Base-by-base conservation (phyloP, 192 early-diverging fungal genomes). In the Irineochytrium annulatum region DNA sequence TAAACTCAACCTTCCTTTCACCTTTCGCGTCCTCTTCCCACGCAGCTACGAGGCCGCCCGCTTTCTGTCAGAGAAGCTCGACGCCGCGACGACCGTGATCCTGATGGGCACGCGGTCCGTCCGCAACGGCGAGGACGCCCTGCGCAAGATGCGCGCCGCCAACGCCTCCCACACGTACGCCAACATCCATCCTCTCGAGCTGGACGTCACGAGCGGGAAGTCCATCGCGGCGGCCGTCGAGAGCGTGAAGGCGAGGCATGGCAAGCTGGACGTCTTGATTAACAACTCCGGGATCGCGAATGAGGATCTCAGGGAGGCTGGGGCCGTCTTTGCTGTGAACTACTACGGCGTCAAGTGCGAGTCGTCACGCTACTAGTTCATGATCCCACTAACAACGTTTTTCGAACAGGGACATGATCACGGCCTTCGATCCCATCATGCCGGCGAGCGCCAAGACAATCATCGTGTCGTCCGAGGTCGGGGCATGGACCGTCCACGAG, bases 271-370 rank as follows among this genome's bases (percentile, higher is more conserved):
- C 45, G 59, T 61, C 22, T 30, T 61, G 6, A 44, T 61, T 28
- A 53, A 61, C 59, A 61, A 61, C 51, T 16, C 11, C 17, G 59
- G 59, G 4, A 61, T 61, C 53, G 59, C 44, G 22, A 55, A 29
- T n/a, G 45, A 5, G 6, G 44, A 52, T 27, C 5, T 4, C n/a
- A 17, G 52, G n/a, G 35, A 27, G 17, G 57, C n/a, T n/a, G n/a
- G n/a, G n/a, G n/a, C n/a, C n/a, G n/a, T 51, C 5, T 51, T 51
- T 24, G 48, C 48, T 24, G 48, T 51, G 48, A 59, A 59, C 39
- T 35, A 53, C 4, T 5, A 13, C 35, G 57, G 57, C 4, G 26
- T 48, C 19, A 59, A 59, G 31, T n/a, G n/a, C n/a, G n/a, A n/a
- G n/a, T n/a, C n/a, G n/a, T n/a, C n/a, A n/a, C n/a, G n/a, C n/a